A percentile compares a stretch with the other conserved stretches of the same genome.
Evolutionary conservation across 768 basidiomycete species (phyloP).

Genomic region (Rhodotorula diobovata): DNA sequence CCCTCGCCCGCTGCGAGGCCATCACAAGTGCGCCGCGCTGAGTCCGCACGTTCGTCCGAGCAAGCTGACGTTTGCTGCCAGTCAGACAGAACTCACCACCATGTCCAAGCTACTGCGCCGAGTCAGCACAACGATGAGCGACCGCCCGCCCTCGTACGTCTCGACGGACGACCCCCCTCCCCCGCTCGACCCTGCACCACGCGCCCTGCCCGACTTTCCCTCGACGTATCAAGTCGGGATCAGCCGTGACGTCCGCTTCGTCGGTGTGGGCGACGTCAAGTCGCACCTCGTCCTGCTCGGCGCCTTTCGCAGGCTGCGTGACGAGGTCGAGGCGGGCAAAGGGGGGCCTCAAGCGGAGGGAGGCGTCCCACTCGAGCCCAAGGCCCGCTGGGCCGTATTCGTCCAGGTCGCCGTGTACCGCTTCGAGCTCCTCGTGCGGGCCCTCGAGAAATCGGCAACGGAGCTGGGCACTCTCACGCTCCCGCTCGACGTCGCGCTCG

Average conservation of each 20-base stretch:
- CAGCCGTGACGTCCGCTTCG: not conserved
- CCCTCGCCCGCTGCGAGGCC: too few species aligned
- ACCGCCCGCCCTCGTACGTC: not conserved
- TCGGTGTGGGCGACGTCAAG: slow-evolving; percentile 6
- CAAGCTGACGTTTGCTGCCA: too few species aligned
- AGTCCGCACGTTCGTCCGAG: too few species aligned
- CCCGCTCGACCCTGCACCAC: not conserved
- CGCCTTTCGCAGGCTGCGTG: slow-evolving; percentile 31
- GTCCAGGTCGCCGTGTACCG: slow-evolving; percentile 29
- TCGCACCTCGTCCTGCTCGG: slow-evolving; percentile 38
- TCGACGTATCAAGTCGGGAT: not conserved
- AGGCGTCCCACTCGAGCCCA: not conserved
- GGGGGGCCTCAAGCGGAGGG: not conserved
- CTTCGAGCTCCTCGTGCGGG: not conserved
- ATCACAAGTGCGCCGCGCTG: too few species aligned
- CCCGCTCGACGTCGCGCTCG: slow-evolving; percentile 39
- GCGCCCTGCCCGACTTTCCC: not conserved
- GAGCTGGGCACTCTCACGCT: slow-evolving; percentile 4
- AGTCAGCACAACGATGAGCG: not conserved
- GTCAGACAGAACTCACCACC: slow-evolving; percentile 44
- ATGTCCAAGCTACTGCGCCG: not conserved
- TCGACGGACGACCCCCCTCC: not conserved
- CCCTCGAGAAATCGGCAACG: accelerated
- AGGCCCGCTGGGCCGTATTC: slow-evolving; percentile 37
- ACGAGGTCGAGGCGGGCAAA: not conserved